Base-by-base conservation (phyloP, 257 asterid genomes). In the Anisodus tanguticus region DNA sequence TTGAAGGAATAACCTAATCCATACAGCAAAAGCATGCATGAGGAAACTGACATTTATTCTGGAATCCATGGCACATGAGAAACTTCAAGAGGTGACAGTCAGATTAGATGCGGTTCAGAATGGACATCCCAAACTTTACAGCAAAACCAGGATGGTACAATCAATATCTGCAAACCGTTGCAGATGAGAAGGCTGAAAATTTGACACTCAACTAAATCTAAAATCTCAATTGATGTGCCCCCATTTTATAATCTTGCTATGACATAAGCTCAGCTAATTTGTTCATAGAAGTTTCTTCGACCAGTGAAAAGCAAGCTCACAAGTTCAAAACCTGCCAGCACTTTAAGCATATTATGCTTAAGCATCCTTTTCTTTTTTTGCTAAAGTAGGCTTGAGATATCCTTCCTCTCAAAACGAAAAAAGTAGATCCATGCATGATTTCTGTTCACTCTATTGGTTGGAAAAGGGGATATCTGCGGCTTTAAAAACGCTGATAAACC, bases 41-140 rank as follows among this genome's bases (percentile, higher is more conserved):
- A 74, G 11, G 17, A 13, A 76, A 53, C 81, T 12, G 60, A 7
- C 62, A 49, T 11, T 22, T 76, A 26, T 77, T 53, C 82, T 77
- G 22, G 82, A 77, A 51, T 31, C 82, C 49, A 53, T 53, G 64
- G 47, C 64, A 35, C 64, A 51, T 12, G 49, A 77, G 15, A 54
- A 77, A 54, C 64, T 8, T 31, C 82, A 77, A 53, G 82, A 77
- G 49, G 64, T 15, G 16, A 1, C 1, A 5, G 7, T 8, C 47
- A 76, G 59, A 53, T 77, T 8, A 77, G 64, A 77, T 74, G 59
- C 17, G 1, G 80, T 45, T 16, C 43, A 53, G 81, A 49, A 72
- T 22, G 80, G 81, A 22, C 81, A 77, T 53, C 45, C 26, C 82
- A 77, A 53, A 26, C 64, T 77, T 54, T 51, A 77, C 64, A 77